These are phyloP conservation scores for Coffea eugenioides DNA, from an alignment of 257 asterid genomes.

Conservation along the genomic window DNA sequence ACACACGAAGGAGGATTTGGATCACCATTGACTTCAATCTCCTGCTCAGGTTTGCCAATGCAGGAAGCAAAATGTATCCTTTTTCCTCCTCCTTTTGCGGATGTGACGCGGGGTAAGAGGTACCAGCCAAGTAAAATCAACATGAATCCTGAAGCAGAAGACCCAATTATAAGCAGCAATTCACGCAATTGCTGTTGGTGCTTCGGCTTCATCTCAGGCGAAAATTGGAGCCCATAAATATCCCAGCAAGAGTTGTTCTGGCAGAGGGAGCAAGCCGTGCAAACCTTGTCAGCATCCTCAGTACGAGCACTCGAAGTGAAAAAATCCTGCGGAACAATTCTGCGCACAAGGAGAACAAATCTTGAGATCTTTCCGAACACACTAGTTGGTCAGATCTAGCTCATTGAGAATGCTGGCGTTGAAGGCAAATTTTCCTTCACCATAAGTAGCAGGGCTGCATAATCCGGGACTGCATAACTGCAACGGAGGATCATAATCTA, in stretches of 20 bases:
- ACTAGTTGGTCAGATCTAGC: constrained; percentile 77
- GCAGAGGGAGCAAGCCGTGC: constrained; percentile 44
- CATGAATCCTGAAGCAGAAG: constrained; percentile 42
- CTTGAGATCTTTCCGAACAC: constrained; percentile 67
- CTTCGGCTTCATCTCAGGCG: constrained; percentile 29
- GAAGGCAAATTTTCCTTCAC: too few relatives aligned
- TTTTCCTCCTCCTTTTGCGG: constrained; percentile 36
- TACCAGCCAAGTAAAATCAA: constrained; percentile 41
- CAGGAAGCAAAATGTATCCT: constrained; percentile 32
- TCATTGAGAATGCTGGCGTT: too few relatives aligned
- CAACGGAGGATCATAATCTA: too few relatives aligned
- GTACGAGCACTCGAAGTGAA: constrained; percentile 71
- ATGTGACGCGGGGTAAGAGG: constrained; percentile 38
- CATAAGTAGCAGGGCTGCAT: too few relatives aligned
- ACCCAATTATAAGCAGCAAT: constrained; percentile 52
- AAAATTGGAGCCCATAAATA: constrained; percentile 51
- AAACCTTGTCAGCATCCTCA: constrained; percentile 63
- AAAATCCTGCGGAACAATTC: constrained; percentile 71
- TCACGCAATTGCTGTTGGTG: constrained; percentile 41
- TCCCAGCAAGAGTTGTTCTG: constrained; percentile 59
- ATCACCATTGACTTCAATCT: constrained; percentile 33
- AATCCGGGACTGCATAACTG: too few relatives aligned
- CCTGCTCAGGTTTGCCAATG: constrained; percentile 31
- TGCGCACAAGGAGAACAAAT: constrained; percentile 84
- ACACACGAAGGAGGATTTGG: constrained; percentile 23